Conservation (phyloP, 768 basidiomycete species). For the Termitomyces sp. region DNA sequence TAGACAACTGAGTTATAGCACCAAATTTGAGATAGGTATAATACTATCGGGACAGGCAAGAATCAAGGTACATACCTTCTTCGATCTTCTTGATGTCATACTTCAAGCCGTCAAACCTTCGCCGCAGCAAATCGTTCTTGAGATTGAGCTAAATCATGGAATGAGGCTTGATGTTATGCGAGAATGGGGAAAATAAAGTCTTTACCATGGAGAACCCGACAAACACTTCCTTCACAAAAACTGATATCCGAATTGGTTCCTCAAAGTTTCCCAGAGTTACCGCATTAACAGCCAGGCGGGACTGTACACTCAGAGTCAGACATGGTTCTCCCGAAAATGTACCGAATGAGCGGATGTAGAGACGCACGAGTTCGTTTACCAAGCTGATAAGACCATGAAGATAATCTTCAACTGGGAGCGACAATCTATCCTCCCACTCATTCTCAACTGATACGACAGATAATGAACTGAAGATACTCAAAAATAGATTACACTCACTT, state of each 20-base stretch:
- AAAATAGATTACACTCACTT: slow-evolving; percentile 38
- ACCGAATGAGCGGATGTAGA: neutral
- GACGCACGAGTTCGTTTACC: slow-evolving; percentile 72
- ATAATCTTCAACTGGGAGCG: slow-evolving; percentile 71
- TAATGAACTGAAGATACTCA: neutral
- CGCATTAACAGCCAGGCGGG: slow-evolving; percentile 71
- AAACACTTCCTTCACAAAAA: slow-evolving; percentile 77
- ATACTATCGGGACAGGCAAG: neutral
- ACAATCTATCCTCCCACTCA: slow-evolving; percentile 64
- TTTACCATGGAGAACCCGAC: slow-evolving; percentile 79
- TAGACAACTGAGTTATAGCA: slow-evolving; percentile 58
- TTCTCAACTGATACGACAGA: slow-evolving; percentile 55
- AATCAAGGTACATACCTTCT: slow-evolving; percentile 48
- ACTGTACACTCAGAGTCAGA: slow-evolving; percentile 32
- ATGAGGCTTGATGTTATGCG: neutral
- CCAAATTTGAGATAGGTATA: neutral
- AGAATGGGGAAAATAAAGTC: neutral
- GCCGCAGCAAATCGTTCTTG: slow-evolving; percentile 71
- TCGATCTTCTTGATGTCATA: slow-evolving; percentile 88
- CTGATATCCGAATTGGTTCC: slow-evolving; percentile 70
- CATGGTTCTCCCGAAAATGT: neutral
- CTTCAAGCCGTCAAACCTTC: slow-evolving; percentile 76
- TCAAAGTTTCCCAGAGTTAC: slow-evolving; percentile 82
- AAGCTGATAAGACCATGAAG: slow-evolving; percentile 73
- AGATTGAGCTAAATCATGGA: slow-evolving; percentile 57